Evolutionary conservation across 1,139 yeast species (phyloP).

Genomic region (Kodamaea anthophila): DNA sequence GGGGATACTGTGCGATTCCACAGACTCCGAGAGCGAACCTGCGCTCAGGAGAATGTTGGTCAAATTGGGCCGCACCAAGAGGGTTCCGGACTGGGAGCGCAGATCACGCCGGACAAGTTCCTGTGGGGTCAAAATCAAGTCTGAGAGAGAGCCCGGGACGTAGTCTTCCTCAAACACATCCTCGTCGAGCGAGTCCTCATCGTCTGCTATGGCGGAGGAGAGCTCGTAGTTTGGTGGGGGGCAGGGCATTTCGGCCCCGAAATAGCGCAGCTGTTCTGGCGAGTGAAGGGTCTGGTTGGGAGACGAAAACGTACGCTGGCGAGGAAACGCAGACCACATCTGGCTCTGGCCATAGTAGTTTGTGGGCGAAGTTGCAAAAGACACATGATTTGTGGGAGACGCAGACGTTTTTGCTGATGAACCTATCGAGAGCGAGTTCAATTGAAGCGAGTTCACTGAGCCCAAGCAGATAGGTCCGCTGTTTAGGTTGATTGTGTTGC

Average conservation of each 20-base stretch:
- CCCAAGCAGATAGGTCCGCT: too few species aligned
- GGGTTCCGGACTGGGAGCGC: slow-evolving; percentile 45
- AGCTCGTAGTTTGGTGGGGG: slow-evolving; percentile 9
- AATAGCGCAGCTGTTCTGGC: too few species aligned
- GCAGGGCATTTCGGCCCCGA: slow-evolving; percentile 5
- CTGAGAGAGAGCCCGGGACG: slow-evolving; percentile 70
- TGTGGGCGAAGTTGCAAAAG: too few species aligned
- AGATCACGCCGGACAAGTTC: slow-evolving; percentile 65
- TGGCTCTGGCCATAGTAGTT: too few species aligned
- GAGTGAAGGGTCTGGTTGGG: too few species aligned
- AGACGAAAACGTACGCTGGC: too few species aligned
- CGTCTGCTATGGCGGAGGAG: slow-evolving; percentile 16
- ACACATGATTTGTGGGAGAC: too few species aligned
- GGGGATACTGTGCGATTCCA: slow-evolving; percentile 5
- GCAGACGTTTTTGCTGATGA: background rate
- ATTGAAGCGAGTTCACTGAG: too few species aligned
- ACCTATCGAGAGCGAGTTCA: slow-evolving; percentile 1
- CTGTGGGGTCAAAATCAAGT: slow-evolving; percentile 67
- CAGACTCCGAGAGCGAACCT: slow-evolving; percentile 6
- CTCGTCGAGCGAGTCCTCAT: slow-evolving; percentile 12
- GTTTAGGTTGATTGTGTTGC: too few species aligned
- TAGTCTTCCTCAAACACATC: slow-evolving; percentile 55
- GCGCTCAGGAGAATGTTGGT: slow-evolving; percentile 8
- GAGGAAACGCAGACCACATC: too few species aligned
- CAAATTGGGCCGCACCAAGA: slow-evolving; percentile 32